phyloP scores from a whole-genome alignment of 768 basidiomycete species.

The Panellus pusillus region DNA sequence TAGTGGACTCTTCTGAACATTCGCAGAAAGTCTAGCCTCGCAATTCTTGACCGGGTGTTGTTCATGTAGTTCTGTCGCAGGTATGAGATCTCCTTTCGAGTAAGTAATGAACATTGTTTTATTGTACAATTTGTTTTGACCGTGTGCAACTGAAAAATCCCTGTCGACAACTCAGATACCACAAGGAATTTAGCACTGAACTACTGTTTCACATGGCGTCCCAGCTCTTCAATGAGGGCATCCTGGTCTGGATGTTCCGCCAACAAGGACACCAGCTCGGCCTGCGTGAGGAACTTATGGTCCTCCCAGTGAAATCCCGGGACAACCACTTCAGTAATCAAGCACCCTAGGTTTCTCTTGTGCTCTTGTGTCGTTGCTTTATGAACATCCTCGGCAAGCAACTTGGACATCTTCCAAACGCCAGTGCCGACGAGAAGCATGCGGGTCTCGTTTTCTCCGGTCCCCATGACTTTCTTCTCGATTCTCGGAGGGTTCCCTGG shows the following conservation, averaged over 20 bases:
- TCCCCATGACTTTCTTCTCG: constrained; percentile 45
- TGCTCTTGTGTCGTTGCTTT: constrained; percentile 28
- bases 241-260: constrained; percentile 1
- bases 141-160: too few species aligned
- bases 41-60: too few species aligned
- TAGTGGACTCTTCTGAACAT: too few species aligned
- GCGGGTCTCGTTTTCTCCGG: constrained; percentile 42
- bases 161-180: not conserved
- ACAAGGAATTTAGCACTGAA: too few species aligned
- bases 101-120: too few species aligned
- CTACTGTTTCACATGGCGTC: not conserved
- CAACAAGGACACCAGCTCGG: constrained; percentile 36
- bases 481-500: constrained; percentile 28
- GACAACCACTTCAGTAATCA: constrained; percentile 63
- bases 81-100: too few species aligned
- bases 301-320: constrained; percentile 57
- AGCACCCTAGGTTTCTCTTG: constrained; percentile 41
- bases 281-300: constrained; percentile 43
- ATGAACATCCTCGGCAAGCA: constrained; percentile 43
- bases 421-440: constrained; percentile 53
- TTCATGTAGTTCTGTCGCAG: too few species aligned
- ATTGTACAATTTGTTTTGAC: too few species aligned
- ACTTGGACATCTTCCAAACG: constrained; percentile 56
- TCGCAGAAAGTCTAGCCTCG: too few species aligned
- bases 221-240: not conserved